phyloP scores from a whole-genome alignment of 2,329 filamentous ascomycete species.

The Cladosporium sp. region DNA sequence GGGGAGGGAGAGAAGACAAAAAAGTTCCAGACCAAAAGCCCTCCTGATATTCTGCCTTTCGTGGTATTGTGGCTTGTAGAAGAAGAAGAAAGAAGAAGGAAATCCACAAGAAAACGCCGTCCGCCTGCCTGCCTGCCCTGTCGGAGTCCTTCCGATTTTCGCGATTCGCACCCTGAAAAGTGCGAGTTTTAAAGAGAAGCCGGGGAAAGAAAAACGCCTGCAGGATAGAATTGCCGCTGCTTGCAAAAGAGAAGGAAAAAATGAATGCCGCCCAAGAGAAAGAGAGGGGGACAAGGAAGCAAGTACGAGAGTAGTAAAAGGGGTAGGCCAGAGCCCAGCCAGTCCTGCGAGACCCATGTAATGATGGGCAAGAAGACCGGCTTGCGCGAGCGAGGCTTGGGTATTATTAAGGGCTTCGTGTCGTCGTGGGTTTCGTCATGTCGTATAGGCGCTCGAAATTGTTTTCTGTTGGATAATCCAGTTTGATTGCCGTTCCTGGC shows the following conservation, averaged over 20 bases:
- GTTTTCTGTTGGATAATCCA: neutral
- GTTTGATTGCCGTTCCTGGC: neutral
- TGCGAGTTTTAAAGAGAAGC: neutral
- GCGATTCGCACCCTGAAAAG: neutral
- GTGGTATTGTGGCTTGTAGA: neutral
- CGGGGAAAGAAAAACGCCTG: neutral
- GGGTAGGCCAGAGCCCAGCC: slow-evolving; percentile 5
- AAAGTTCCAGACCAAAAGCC: neutral
- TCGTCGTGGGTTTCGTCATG: slow-evolving; percentile 1
- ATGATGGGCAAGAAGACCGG: neutral
- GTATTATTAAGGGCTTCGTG: slow-evolving; percentile 11
- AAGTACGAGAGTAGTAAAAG: slow-evolving; percentile 11
- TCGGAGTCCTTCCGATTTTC: no score
- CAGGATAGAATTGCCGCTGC: slow-evolving; percentile 1
- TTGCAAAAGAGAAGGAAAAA: neutral
- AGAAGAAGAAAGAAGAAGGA: no score
- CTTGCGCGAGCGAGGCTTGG: slow-evolving; percentile 1
- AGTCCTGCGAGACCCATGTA: neutral
- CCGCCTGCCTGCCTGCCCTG: no score
- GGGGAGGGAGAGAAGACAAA: no score
- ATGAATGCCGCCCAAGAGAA: neutral
- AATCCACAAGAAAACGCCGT: no score
- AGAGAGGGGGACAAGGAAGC: neutral
- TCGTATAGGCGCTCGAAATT: slow-evolving; percentile 1
- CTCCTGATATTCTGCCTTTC: neutral